Conservation (phyloP, 495 filamentous ascomycete genomes). For the Aspergillus heteromorphus region DNA sequence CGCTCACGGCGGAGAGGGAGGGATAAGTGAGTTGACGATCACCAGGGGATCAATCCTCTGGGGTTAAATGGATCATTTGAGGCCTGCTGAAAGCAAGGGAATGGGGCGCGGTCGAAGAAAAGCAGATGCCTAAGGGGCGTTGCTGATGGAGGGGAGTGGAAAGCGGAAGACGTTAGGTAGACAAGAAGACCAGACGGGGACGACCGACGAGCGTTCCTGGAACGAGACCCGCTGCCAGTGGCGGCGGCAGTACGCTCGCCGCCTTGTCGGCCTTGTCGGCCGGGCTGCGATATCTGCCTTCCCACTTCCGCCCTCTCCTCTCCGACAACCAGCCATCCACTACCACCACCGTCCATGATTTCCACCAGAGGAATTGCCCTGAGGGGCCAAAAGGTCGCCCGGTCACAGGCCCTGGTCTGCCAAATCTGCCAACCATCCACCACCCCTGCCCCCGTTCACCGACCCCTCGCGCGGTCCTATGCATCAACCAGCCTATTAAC, state of each 20-base stretch:
- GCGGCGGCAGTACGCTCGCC: conserved; percentile 6
- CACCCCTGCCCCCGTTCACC: conserved; percentile 12
- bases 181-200: background rate
- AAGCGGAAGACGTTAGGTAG: background rate
- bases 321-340: background rate
- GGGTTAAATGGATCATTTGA: conserved; percentile 8
- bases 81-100: background rate
- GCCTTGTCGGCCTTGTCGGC: background rate
- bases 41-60: conserved; percentile 9
- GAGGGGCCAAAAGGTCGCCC: conserved; percentile 21
- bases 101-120: background rate
- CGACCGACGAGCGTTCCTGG: background rate
- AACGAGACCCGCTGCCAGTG: background rate
- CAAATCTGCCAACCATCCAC: conserved; percentile 36
- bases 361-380: conserved; percentile 34
- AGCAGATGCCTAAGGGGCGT: conserved; percentile 6
- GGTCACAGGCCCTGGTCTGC: conserved; percentile 25
- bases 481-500: conserved; percentile 2
- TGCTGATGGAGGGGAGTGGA: conserved; percentile 1
- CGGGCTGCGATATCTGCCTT: no score
- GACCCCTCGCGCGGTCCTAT: conserved; percentile 19
- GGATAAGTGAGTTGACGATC: conserved; percentile 8
- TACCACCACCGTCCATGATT: background rate
- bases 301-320: background rate
- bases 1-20: conserved; percentile 8